phyloP scores from a whole-genome alignment of 1,284 basidiomycete species.

The Macrocybe sp. region DNA sequence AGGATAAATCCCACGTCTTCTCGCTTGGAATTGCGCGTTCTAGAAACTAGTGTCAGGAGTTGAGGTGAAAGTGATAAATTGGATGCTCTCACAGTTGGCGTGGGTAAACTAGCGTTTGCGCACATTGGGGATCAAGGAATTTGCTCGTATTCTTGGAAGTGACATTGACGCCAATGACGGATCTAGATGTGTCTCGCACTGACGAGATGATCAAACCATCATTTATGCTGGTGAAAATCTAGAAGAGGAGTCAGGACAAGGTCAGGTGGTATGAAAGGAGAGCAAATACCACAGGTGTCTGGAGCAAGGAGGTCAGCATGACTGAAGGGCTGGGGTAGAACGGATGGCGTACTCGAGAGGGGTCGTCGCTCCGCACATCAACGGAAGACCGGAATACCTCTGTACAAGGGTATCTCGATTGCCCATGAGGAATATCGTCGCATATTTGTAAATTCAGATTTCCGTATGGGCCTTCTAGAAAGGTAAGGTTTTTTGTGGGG shows the following conservation, averaged over 20 bases:
- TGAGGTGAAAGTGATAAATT: background rate
- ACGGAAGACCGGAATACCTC: constrained; percentile 27
- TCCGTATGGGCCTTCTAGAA: constrained; percentile 28
- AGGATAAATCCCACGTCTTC: constrained; percentile 48
- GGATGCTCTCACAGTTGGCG: constrained; percentile 31
- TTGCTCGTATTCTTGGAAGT: constrained; percentile 14
- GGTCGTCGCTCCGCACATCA: constrained; percentile 10
- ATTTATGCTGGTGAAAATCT: constrained; percentile 2
- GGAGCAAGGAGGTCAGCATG: background rate
- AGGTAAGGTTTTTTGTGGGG: constrained; percentile 33
- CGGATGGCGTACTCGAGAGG: no score
- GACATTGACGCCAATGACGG: constrained; percentile 12
- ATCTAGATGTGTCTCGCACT: no score
- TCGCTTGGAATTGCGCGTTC: constrained; percentile 40
- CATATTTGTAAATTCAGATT: constrained; percentile 39
- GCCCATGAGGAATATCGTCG: constrained; percentile 35
- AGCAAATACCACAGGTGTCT: no score
- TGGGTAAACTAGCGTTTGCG: constrained; percentile 39
- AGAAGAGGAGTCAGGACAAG: no score
- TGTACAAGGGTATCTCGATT: constrained; percentile 22
- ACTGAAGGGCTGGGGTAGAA: background rate
- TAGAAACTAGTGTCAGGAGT: constrained; percentile 14
- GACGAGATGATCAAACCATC: background rate
- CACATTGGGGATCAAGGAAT: constrained; percentile 32
- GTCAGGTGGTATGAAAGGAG: no score